Percentiles rank a stretch among this genome's conserved stretches.
Conservation (phyloP, 1,284 basidiomycete species). For the Cystobasidiaceae sp. region DNA sequence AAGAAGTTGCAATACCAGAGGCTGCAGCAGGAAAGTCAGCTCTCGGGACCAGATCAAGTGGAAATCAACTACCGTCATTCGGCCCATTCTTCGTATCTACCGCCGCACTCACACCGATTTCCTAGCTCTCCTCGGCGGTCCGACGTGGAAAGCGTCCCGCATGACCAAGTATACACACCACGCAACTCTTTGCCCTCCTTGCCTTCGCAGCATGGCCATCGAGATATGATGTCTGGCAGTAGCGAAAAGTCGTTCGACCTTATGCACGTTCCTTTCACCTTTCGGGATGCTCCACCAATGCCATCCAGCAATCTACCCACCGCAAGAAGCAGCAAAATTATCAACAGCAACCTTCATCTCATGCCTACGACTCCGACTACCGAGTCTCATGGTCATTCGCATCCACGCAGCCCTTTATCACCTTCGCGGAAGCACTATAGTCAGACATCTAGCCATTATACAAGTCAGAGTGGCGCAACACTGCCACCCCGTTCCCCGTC, state of each 20-base stretch:
- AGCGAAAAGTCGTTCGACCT: constrained; percentile 16
- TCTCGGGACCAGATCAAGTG: not conserved
- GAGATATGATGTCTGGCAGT: not conserved
- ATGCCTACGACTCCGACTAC: not conserved
- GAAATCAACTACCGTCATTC: not conserved
- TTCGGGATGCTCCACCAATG: not conserved
- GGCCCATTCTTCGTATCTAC: not conserved
- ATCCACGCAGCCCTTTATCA: not conserved
- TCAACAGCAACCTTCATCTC: not conserved
- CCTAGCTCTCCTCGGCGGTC: not conserved
- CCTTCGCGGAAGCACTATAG: not conserved
- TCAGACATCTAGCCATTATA: no score
- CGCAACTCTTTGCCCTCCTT: not conserved
- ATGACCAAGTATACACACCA: not conserved
- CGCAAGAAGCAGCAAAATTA: no score
- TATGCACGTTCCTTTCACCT: not conserved
- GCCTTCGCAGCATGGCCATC: not conserved
- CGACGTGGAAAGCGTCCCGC: constrained; percentile 2
- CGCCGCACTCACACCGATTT: no score
- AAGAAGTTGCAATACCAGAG: not conserved
- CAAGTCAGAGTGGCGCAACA: no score
- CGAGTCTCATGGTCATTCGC: not conserved
- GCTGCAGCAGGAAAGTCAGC: not conserved
- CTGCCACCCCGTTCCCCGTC: no score
- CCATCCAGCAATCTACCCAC: no score